Conservation (phyloP, 2,329 filamentous ascomycete species). For the Colletotrichum australisinense region DNA sequence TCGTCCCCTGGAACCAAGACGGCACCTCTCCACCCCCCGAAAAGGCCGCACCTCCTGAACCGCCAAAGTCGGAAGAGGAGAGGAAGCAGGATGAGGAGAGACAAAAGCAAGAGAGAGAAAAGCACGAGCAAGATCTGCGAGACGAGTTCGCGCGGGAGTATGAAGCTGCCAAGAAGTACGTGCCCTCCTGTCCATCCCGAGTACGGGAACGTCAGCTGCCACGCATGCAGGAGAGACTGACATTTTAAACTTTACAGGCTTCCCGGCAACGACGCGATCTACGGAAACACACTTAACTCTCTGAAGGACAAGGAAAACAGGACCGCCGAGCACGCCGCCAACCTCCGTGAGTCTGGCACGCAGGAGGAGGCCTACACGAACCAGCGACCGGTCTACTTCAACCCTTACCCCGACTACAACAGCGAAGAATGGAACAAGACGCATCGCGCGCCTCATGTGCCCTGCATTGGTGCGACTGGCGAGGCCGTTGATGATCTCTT, state of each 20-base stretch:
- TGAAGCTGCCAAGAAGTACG: slow-evolving; percentile 54
- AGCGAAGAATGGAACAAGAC: slow-evolving; percentile 67
- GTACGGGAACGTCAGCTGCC: slow-evolving; percentile 31
- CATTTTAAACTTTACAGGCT: slow-evolving; percentile 45
- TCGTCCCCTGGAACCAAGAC: slow-evolving; percentile 46
- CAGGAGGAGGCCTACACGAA: slow-evolving; percentile 49
- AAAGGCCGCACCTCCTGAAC: slow-evolving; percentile 12
- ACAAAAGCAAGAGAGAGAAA: slow-evolving; percentile 35
- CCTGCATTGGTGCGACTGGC: slow-evolving; percentile 75
- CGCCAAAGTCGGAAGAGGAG: slow-evolving; percentile 33
- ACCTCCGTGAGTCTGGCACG: slow-evolving; percentile 32
- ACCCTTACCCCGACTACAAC: slow-evolving; percentile 80
- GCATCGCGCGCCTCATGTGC: slow-evolving; percentile 68
- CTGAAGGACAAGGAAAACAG: slow-evolving; percentile 55
- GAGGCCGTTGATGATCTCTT: slow-evolving; percentile 70
- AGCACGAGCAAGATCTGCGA: slow-evolving; percentile 44
- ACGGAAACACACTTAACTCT: slow-evolving; percentile 64
- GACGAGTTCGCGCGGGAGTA: slow-evolving; percentile 47
- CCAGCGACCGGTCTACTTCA: slow-evolving; percentile 66
- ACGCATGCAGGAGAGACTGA: slow-evolving; percentile 12
- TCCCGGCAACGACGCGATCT: slow-evolving; percentile 63
- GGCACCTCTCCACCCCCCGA: slow-evolving; percentile 5
- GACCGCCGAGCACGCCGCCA: slow-evolving; percentile 42
- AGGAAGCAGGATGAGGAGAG: slow-evolving; percentile 32
- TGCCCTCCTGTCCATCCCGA: slow-evolving; percentile 26